These are phyloP conservation scores for Cryptococcus floricola DNA, from an alignment of 1,284 basidiomycete species.

Conservation along the genomic window DNA sequence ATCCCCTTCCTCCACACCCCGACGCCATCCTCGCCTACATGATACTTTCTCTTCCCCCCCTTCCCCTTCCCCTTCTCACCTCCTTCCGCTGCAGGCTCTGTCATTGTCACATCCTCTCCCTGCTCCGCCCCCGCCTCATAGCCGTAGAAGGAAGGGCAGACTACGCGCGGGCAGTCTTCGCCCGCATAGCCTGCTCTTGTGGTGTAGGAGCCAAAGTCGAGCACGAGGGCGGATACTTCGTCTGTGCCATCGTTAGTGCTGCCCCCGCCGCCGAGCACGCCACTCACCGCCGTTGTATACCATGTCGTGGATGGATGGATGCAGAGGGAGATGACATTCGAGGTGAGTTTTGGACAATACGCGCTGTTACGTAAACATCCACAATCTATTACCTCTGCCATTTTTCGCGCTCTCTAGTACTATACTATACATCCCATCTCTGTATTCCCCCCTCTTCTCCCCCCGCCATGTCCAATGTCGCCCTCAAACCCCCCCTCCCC, in stretches of 20 bases:
- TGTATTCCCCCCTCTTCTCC: background rate
- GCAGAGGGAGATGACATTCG: background rate
- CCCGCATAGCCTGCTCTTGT: conserved; percentile 94
- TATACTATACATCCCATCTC: background rate
- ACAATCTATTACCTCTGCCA: background rate
- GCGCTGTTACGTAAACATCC: background rate
- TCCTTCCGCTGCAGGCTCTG: conserved; percentile 14
- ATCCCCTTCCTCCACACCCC: conserved; percentile 86
- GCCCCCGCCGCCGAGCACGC: background rate
- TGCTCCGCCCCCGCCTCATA: conserved; percentile 57
- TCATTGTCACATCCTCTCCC: conserved; percentile 43
- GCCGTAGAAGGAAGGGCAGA: conserved; percentile 86
- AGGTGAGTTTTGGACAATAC: background rate
- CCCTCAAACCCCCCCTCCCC: background rate
- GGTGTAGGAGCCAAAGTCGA: conserved; percentile 89
- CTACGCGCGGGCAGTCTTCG: conserved; percentile 89
- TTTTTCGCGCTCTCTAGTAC: background rate
- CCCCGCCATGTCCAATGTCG: background rate
- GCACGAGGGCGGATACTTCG: conserved; percentile 82
- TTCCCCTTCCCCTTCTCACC: conserved; percentile 49
- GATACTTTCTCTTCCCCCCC: conserved; percentile 58
- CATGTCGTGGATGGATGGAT: conserved; percentile 23
- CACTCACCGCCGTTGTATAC: conserved; percentile 47
- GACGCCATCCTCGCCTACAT: conserved; percentile 85
- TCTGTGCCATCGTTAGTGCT: conserved; percentile 21